Base-by-base conservation (phyloP, 202 grass and related monocot genomes). In the Dendrocalamus latiflorus region DNA sequence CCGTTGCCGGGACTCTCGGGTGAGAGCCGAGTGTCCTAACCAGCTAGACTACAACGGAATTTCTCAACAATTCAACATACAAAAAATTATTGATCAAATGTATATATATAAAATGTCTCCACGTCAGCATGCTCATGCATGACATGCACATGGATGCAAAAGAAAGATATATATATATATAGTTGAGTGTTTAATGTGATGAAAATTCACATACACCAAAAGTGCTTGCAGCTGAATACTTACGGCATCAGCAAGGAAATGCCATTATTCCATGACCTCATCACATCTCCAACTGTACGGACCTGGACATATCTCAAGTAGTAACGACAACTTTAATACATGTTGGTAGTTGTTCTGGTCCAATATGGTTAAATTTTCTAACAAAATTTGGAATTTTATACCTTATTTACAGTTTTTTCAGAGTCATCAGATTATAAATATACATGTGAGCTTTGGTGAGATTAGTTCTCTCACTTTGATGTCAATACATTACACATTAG, bases 11-110 rank as follows among this genome's bases (percentile, higher is more conserved):
- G n/a, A n/a, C n/a, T n/a, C n/a, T 30, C 30, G 30, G 30, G 30
- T 93, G 88, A 90, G 86, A 93, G 83, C 79, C 86, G 85, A 91
- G 88, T 90, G 88, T 93, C 88, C 91, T 90, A 81, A 90, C 91
- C 85, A 90, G 72, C 91, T 88, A 93, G 88, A 90, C 88, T 88
- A 90, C 82, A 88, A 83, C 81, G 91, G 82, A n/a, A n/a, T n/a
- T n/a, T n/a, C n/a, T n/a, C n/a, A n/a, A n/a, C n/a, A n/a, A n/a
- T n/a, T n/a, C n/a, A n/a, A n/a, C n/a, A n/a, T n/a, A n/a, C n/a
- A n/a, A n/a, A n/a, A n/a, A 2, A 11, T 0, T 6, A 6, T 15
- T n/a, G n/a, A n/a, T n/a, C n/a, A n/a, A n/a, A n/a, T n/a, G n/a
- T n/a, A n/a, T n/a, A n/a, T n/a, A n/a, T n/a, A n/a, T n/a, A n/a